phyloP scores from a whole-genome alignment of 352 stramenopile species.

The Phytophthora palmivora region DNA sequence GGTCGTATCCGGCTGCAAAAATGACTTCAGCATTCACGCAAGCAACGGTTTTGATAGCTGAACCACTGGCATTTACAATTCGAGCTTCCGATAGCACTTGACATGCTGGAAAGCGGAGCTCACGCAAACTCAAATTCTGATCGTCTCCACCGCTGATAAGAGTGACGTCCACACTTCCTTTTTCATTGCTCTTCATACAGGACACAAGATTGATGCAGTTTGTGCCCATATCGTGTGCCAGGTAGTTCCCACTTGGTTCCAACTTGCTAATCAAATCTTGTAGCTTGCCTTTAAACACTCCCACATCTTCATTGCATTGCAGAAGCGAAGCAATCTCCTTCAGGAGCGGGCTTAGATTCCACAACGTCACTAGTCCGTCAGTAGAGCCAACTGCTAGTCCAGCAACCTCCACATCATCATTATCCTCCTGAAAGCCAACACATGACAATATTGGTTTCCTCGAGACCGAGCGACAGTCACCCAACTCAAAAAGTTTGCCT shows the following conservation, averaged over 20 bases:
- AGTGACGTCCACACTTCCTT: constrained; percentile 41
- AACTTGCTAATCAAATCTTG: constrained; percentile 34
- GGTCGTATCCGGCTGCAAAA: constrained; percentile 84
- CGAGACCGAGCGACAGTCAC: constrained; percentile 56
- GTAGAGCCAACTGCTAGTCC: constrained; percentile 83
- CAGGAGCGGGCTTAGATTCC: constrained; percentile 57
- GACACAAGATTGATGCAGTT: constrained; percentile 67
- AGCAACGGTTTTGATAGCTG: constrained; percentile 78
- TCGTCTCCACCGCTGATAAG: constrained; percentile 86
- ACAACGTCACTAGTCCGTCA: constrained; percentile 82
- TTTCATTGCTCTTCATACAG: constrained; percentile 19
- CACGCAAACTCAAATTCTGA: constrained; percentile 62
- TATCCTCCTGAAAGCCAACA: constrained; percentile 44
- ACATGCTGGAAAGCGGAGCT: constrained; percentile 49
- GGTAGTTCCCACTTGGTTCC: constrained; percentile 58
- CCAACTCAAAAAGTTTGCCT: constrained; percentile 47
- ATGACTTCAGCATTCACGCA: constrained; percentile 46
- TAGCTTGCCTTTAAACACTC: constrained; percentile 27
- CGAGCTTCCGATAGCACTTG: constrained; percentile 41
- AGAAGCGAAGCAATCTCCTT: constrained; percentile 25
- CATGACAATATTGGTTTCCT: constrained; percentile 88
- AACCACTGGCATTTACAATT: constrained; percentile 76
- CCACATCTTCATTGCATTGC: constrained; percentile 13
- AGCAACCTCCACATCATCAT: constrained; percentile 22
- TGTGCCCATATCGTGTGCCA: constrained; percentile 85